These are phyloP conservation scores for Oryza meridionalis DNA, from an alignment of 176 grass and related monocot genomes.

Conservation along the genomic window DNA sequence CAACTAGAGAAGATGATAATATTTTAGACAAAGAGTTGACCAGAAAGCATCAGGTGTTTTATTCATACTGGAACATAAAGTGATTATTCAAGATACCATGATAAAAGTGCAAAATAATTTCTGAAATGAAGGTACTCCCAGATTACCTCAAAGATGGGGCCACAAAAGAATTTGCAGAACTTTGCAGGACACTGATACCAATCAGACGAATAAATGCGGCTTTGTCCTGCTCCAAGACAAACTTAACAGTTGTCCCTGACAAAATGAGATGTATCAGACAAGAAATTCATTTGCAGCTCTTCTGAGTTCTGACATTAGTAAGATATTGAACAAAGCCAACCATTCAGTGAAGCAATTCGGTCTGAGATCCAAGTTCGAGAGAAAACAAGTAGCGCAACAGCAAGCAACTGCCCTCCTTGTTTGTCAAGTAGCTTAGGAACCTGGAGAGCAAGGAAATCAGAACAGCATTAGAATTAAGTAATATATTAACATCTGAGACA, in stretches of 20 bases:
- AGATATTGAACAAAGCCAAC: constrained; percentile 46
- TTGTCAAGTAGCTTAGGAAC: constrained; percentile 89
- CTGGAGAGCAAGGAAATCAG: constrained; percentile 51
- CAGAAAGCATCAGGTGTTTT: not conserved
- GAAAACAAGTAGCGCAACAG: constrained; percentile 89
- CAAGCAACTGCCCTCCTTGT: constrained; percentile 92
- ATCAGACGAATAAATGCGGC: constrained; percentile 84
- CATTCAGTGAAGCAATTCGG: constrained; percentile 96
- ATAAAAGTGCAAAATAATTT: constrained; percentile 18
- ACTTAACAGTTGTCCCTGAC: constrained; percentile 95
- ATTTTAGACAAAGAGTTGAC: not conserved
- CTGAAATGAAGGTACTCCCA: not conserved
- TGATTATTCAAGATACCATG: constrained; percentile 25
- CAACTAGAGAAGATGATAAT: constrained; percentile 5
- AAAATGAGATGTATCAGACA: constrained; percentile 46
- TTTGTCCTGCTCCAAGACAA: constrained; percentile 96
- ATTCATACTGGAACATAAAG: not conserved
- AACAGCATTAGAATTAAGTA: constrained; percentile 39
- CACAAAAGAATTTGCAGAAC: constrained; percentile 94
- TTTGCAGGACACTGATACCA: constrained; percentile 97
- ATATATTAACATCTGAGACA: constrained; percentile 7
- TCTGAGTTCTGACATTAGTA: constrained; percentile 18
- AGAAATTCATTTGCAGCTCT: constrained; percentile 43
- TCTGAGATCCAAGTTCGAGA: constrained; percentile 98
- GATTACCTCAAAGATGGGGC: constrained; percentile 88